These are phyloP conservation scores for Sextonia rubra DNA, from an alignment of 164 flowering plant species.

Conservation along the genomic window DNA sequence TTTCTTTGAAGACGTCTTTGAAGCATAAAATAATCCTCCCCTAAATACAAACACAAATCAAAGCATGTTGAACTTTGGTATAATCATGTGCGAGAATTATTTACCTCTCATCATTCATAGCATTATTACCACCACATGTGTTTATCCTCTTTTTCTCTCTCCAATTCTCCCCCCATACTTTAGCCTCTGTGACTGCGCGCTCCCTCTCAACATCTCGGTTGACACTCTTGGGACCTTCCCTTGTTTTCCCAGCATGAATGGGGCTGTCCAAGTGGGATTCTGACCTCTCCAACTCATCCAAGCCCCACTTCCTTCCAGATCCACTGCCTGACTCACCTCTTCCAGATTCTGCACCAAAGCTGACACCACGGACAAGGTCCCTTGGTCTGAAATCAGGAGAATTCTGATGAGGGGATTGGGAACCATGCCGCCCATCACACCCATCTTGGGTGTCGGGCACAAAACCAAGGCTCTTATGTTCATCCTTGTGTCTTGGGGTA, in stretches of 20 bases:
- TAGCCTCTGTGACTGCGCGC: constrained; percentile 81
- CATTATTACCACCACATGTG: constrained; percentile 56
- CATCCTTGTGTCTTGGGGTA: constrained; percentile 47
- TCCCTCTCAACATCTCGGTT: constrained; percentile 74
- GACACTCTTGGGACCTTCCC: constrained; percentile 47
- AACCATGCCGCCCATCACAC: constrained; percentile 35
- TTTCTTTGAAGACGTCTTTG: not conserved
- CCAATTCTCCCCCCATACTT: constrained; percentile 94
- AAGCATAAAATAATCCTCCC: not conserved
- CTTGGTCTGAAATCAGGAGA: constrained; percentile 7
- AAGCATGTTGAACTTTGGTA: not conserved
- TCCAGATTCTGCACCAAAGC: constrained; percentile 22
- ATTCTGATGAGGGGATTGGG: constrained; percentile 55
- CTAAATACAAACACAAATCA: not conserved
- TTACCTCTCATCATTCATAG: constrained; percentile 31
- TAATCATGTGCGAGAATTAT: not conserved
- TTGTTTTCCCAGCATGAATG: constrained; percentile 4
- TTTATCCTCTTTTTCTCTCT: constrained; percentile 52
- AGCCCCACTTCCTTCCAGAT: constrained; percentile 65
- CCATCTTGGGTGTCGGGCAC: constrained; percentile 48
- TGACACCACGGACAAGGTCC: not conserved
- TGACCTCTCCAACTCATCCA: constrained; percentile 53
- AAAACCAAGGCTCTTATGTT: constrained; percentile 35
- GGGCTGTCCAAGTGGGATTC: constrained; percentile 41
- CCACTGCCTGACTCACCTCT: constrained; percentile 57